Evolutionary conservation across 768 basidiomycete species (phyloP), one percentile per base, ranked within the genome.

Genomic region (Mycena crocata): DNA sequence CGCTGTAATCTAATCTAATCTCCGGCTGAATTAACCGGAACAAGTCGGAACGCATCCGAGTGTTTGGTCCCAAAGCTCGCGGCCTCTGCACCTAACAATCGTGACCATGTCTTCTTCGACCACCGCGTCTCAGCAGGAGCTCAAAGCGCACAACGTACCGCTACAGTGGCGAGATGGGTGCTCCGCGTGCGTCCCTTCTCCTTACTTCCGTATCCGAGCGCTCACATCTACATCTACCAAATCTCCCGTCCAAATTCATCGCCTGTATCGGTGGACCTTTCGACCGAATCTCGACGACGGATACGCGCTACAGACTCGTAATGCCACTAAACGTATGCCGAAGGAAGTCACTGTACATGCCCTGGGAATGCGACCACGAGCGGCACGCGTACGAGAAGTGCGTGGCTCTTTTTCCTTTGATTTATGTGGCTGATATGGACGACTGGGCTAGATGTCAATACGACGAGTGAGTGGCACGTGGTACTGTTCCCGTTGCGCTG

Each of bases 331-430:
- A 98, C 75, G 81, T 89, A 68, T 98, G 95, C 79, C 89, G 95
- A 72, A 90, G 87, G 78, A 84, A 93, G 74, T 88, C 87, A 52
- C 81, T 80, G 56, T 98, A 95, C 77, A 78, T 93, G 73, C 91
- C 93, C n/a, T 98, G 95, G 95, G 90, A 96, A 70, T 97, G 95
- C 77, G 93, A 95, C 77, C 89, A 95, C 70, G 92, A 97, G 81
- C 84, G 91, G 67, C 92, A 94, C 76, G 83, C 84, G 35, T 93
- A 97, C 75, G 94, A 97, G 83, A 90, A 93, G 94, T 93, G 75
- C 73, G 90, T 84, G 19, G 32, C 39, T 60, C 40, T 30, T 14
- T 62, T 21, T 48, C 57, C 19, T n/a, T n/a, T 37, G 48, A 50
- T 54, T 61, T 26, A 31, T 51, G 42, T 1, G 24, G 21, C 12